These are phyloP conservation scores for Trametes polyzona DNA, from an alignment of 1,284 basidiomycete species.

Conservation along the genomic window DNA sequence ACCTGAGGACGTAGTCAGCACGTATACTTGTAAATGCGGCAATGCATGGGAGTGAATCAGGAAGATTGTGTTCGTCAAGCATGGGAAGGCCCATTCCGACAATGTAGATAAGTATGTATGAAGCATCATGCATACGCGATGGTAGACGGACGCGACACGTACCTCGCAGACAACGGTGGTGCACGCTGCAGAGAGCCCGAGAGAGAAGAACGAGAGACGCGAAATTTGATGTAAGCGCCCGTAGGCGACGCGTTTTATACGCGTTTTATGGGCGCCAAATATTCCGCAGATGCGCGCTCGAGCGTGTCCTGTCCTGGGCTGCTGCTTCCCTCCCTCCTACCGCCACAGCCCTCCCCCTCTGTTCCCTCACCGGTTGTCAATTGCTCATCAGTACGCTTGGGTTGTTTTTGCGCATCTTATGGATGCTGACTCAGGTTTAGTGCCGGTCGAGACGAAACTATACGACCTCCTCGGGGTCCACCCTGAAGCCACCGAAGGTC, in stretches of 20 bases:
- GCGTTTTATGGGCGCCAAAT: slow-evolving; percentile 9
- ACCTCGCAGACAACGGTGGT: slow-evolving; percentile 3
- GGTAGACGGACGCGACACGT: not conserved
- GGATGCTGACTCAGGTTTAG: slow-evolving; percentile 37
- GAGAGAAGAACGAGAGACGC: slow-evolving; percentile 1
- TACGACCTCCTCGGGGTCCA: slow-evolving; percentile 83
- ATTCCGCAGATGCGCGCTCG: not conserved
- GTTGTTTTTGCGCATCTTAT: not conserved
- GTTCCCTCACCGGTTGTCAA: not conserved
- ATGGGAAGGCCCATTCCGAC: slow-evolving; percentile 57
- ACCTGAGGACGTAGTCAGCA: not conserved
- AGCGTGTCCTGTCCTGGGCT: not conserved
- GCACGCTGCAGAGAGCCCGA: not conserved
- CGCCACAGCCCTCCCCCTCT: no score
- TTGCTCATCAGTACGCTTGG: not conserved
- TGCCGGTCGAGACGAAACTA: slow-evolving; percentile 74
- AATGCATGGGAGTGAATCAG: slow-evolving; percentile 22
- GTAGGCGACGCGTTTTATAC: slow-evolving; percentile 11
- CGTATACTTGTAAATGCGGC: not conserved
- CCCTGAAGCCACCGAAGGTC: slow-evolving; percentile 73
- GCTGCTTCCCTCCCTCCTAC: not conserved
- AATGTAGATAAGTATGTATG: slow-evolving; percentile 81
- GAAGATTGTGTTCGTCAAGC: slow-evolving; percentile 32
- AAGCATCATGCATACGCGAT: slow-evolving; percentile 51
- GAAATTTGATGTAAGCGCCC: slow-evolving; percentile 19